Percentiles rank a stretch among this genome's conserved stretches.
These are phyloP conservation scores for Phytophthora lateralis DNA, from an alignment of 352 stramenopile genomes.

Conservation along the genomic window DNA sequence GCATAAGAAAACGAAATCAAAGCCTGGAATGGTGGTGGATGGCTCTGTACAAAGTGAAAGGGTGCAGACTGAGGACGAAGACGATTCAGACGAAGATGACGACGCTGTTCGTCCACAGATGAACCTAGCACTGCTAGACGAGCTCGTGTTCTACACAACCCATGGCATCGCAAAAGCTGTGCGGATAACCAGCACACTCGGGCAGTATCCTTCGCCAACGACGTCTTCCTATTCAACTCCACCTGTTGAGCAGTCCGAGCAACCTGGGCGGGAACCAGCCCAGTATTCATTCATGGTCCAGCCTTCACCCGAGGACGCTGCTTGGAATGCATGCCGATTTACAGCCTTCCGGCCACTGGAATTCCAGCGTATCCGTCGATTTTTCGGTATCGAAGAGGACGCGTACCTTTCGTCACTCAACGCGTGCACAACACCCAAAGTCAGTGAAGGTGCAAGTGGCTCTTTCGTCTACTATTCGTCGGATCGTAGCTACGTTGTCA, in stretches of 20 bases:
- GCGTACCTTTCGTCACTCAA: slow-evolving; percentile 60
- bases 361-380: slow-evolving; percentile 58
- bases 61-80: slow-evolving; percentile 25
- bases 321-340: slow-evolving; percentile 64
- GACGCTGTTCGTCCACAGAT: slow-evolving; percentile 74
- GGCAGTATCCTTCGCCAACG: slow-evolving; percentile 18
- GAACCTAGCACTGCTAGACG: slow-evolving; percentile 77
- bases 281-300: slow-evolving; percentile 55
- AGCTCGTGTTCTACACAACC: slow-evolving; percentile 83
- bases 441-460: slow-evolving; percentile 79
- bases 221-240: slow-evolving; percentile 3
- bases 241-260: slow-evolving; percentile 6
- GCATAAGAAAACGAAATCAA: slow-evolving; percentile 20
- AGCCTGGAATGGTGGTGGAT: slow-evolving; percentile 31
- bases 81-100: slow-evolving; percentile 47
- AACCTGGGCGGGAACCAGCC: slow-evolving; percentile 15
- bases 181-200: slow-evolving; percentile 32
- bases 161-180: slow-evolving; percentile 72
- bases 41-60: slow-evolving; percentile 3
- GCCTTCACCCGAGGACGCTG: slow-evolving; percentile 38
- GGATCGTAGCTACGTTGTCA: slow-evolving; percentile 83
- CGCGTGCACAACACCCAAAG: slow-evolving; percentile 73
- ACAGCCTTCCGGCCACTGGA: slow-evolving; percentile 57
- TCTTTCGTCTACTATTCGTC: slow-evolving; percentile 87
- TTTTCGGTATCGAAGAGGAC: slow-evolving; percentile 63